Base-by-base conservation (phyloP, 2,329 filamentous ascomycete species). In the Fusarium redolens region DNA sequence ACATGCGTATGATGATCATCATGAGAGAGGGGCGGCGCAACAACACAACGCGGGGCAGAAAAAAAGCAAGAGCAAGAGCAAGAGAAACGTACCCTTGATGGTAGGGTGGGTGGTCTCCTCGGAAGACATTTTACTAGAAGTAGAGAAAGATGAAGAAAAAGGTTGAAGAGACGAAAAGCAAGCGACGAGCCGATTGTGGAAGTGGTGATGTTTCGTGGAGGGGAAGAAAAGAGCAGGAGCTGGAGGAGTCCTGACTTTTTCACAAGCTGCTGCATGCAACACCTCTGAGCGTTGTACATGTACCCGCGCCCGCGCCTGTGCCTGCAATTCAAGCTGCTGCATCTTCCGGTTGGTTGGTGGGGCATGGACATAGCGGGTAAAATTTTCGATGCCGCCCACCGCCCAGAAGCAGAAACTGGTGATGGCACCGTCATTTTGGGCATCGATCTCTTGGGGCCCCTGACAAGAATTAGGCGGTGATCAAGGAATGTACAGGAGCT, bases 51-150 rank as follows among this genome's bases (percentile, higher is more conserved):
- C 72, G 52, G 61, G 61, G 52, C 72, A 67, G 50, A 25, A 69
- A 71, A 52, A 28, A 17, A 41, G 44, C n/a, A 30, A 6, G 20
- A 56, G 37, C 15, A 43, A 25, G 25, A 25, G 22, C 31, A 48
- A 35, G 40, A 37, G 40, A 28, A 63, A 60, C 83, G 75, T 86
- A 92, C 91, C 91, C 86, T 93, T 89, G 87, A 94, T 94, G 81
- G 92, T 93, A 82, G 91, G 89, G 88, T 94, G 92, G 76, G 87
- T 88, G 83, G 93, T 89, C 81, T 93, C 88, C 83, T 86, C 85
- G 61, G 68, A 52, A 70, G 79, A 77, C 92, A 93, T 93, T 79
- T 80, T 89, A 82, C 50, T 38, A 28, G 50, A 62, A 37, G 64
- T 76, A 63, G 61, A 68, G 48, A 33, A 33, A 48, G 52, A 15